Evolutionary conservation across 352 stramenopile genomes (phyloP).

Genomic region (Phytopythium boreale): DNA sequence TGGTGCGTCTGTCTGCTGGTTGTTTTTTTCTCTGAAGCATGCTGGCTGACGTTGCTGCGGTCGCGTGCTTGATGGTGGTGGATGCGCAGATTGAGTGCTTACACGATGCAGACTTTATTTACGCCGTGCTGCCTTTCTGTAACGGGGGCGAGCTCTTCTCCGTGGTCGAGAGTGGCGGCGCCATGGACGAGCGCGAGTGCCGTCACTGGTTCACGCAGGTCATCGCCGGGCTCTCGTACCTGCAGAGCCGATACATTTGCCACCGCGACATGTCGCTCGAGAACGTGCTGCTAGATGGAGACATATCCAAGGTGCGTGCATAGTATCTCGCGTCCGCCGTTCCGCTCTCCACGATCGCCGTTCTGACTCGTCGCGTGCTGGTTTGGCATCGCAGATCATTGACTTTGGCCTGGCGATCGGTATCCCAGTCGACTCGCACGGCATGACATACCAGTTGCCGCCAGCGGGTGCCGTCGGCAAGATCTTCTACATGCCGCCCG

Average conservation of each 20-base stretch:
- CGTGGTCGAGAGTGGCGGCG: slow-evolving; percentile 59
- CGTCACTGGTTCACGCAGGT: slow-evolving; percentile 84
- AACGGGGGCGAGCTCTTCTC: slow-evolving; percentile 84
- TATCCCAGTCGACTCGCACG: slow-evolving; percentile 77
- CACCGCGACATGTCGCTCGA: slow-evolving; percentile 88
- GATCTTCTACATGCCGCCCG: slow-evolving; percentile 89
- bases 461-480: slow-evolving; percentile 81
- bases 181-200: slow-evolving; percentile 69
- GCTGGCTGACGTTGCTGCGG: background rate
- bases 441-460: slow-evolving; percentile 85
- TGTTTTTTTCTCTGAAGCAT: background rate
- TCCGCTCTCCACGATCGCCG: background rate
- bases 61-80: background rate
- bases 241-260: slow-evolving; percentile 84
- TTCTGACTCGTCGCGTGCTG: slow-evolving; percentile 8
- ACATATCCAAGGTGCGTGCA: slow-evolving; percentile 68
- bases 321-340: background rate
- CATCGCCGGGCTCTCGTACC: slow-evolving; percentile 69
- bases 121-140: slow-evolving; percentile 82
- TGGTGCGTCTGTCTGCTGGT: slow-evolving; percentile 40
- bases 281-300: slow-evolving; percentile 81
- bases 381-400: slow-evolving; percentile 56
- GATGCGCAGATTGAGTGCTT: slow-evolving; percentile 70
- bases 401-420: slow-evolving; percentile 85
- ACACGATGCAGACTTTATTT: slow-evolving; percentile 83